A percentile compares a stretch with the other conserved stretches of the same genome.
Conservation (phyloP, 306 rosid species). For the Astragalus glycyphyllos region DNA sequence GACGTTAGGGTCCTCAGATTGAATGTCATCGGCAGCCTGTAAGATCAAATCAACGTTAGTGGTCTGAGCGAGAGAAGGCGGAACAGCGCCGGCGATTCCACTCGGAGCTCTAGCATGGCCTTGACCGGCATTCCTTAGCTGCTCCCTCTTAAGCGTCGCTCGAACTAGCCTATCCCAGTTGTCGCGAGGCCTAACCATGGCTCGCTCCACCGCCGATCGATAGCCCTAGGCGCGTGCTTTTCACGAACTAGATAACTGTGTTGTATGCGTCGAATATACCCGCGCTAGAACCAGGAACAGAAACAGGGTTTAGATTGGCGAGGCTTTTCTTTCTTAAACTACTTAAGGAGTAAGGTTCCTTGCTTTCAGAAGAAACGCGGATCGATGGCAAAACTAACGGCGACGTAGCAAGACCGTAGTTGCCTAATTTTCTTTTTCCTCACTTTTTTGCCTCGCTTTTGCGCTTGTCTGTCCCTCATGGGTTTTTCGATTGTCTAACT, state of each 20-base stretch:
- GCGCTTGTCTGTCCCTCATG: not conserved
- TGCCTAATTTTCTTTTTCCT: not conserved
- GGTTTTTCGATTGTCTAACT: no score
- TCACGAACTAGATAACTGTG: conserved; percentile 12
- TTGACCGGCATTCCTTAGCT: conserved; percentile 68
- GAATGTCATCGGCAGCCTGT: conserved; percentile 93
- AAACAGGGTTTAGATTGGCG: conserved; percentile 11
- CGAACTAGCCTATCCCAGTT: conserved; percentile 91
- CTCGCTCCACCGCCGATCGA: conserved; percentile 41
- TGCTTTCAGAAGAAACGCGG: conserved; percentile 37
- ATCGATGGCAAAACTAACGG: conserved; percentile 11
- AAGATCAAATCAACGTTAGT: conserved; percentile 82
- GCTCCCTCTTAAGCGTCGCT: conserved; percentile 76
- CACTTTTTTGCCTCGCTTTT: conserved; percentile 4
- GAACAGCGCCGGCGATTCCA: conserved; percentile 86
- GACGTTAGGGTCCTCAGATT: conserved; percentile 71
- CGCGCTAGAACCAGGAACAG: not conserved
- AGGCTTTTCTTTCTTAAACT: not conserved
- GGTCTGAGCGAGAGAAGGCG: conserved; percentile 70
- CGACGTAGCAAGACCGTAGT: not conserved
- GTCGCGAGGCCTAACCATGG: conserved; percentile 74
- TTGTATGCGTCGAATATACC: not conserved
- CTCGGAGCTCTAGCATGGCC: conserved; percentile 66
- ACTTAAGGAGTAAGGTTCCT: conserved; percentile 22
- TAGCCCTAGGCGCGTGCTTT: conserved; percentile 33